Percentiles rank a stretch among this genome's conserved stretches.
These are phyloP conservation scores for Penicillium tannophilum DNA, from an alignment of 495 filamentous ascomycete genomes.

Conservation along the genomic window DNA sequence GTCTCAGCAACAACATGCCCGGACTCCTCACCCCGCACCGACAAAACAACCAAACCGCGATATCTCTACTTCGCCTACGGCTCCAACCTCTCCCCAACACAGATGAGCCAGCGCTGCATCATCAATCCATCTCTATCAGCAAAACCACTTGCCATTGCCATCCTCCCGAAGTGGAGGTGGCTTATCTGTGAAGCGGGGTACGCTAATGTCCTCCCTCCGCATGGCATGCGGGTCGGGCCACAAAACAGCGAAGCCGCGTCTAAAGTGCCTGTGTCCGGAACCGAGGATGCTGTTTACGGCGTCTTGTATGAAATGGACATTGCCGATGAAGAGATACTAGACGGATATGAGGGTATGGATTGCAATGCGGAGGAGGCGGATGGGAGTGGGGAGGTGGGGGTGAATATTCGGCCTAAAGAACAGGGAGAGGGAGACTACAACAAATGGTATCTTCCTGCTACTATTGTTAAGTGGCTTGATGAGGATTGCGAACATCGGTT, in stretches of 20 bases:
- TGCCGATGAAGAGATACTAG: constrained; percentile 39
- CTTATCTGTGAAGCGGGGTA: constrained; percentile 69
- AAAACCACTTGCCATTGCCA: constrained; percentile 45
- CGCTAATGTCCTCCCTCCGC: constrained; percentile 62
- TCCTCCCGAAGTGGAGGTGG: constrained; percentile 60
- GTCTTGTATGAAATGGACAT: constrained; percentile 60
- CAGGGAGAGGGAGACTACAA: constrained; percentile 42
- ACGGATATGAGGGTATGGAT: constrained; percentile 47
- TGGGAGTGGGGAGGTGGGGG: constrained; percentile 22
- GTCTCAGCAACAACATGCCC: neutral
- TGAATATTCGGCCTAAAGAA: constrained; percentile 45
- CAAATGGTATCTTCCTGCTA: constrained; percentile 42
- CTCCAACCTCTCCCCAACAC: constrained; percentile 66
- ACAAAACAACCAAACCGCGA: constrained; percentile 13
- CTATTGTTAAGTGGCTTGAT: constrained; percentile 38
- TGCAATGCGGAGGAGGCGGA: constrained; percentile 15
- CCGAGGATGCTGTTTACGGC: constrained; percentile 52
- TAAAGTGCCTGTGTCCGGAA: constrained; percentile 25
- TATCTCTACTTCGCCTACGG: constrained; percentile 74
- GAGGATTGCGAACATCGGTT: constrained; percentile 16
- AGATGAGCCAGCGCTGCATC: constrained; percentile 67
- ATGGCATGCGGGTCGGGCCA: constrained; percentile 25
- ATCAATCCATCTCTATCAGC: constrained; percentile 51
- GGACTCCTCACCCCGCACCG: constrained; percentile 10
- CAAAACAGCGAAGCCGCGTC: constrained; percentile 23